phyloP scores from a whole-genome alignment of 202 grass and related monocot species.

The Dendrocalamus latiflorus region DNA sequence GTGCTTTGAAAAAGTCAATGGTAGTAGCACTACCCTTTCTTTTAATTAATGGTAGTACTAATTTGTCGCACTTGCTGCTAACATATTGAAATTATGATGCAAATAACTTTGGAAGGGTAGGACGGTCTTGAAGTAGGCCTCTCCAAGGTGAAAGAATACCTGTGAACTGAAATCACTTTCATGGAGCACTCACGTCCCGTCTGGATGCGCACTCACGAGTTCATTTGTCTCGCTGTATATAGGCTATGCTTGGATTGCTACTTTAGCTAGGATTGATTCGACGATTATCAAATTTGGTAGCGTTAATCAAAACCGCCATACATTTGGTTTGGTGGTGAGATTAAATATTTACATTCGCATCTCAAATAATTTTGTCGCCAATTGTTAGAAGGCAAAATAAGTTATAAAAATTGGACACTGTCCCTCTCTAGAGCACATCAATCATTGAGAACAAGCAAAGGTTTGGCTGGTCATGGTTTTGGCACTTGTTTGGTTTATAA shows the following conservation, averaged over 20 bases:
- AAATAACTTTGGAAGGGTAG: not conserved
- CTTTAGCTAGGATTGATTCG: not conserved
- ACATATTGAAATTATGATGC: not conserved
- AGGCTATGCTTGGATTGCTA: not conserved
- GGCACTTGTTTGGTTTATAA: not conserved
- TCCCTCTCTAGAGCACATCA: not conserved
- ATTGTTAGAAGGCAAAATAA: too few species aligned
- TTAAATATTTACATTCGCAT: not conserved
- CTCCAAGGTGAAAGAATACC: not conserved
- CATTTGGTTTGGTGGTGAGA: not conserved
- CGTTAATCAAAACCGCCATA: not conserved
- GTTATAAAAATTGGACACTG: not conserved
- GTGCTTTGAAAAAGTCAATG: not conserved
- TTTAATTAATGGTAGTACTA: not conserved
- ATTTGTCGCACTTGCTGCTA: not conserved
- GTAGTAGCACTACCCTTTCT: not conserved
- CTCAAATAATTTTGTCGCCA: not conserved
- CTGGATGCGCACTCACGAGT: not conserved
- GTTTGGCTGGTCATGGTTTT: not conserved
- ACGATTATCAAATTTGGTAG: not conserved
- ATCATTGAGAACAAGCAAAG: not conserved
- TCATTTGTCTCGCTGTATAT: not conserved
- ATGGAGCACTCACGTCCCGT: not conserved
- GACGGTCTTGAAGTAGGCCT: not conserved
- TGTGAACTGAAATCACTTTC: not conserved